Evolutionary conservation across 2,329 filamentous ascomycete species (phyloP), one percentile per base, ranked within the genome.

Genomic region (Emmonsiellopsis sp.): DNA sequence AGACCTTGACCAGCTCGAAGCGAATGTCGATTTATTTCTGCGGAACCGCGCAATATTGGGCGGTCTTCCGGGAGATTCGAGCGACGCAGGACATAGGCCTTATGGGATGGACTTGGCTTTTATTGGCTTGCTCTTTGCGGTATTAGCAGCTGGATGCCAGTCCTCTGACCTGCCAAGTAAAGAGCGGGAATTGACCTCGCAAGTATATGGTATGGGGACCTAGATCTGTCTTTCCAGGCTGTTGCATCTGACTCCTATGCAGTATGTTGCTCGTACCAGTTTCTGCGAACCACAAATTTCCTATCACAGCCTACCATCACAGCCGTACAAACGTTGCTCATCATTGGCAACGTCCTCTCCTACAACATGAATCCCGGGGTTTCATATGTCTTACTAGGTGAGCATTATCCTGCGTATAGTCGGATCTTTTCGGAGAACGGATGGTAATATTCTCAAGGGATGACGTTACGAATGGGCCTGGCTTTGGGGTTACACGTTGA

Each of bases 341-440:
- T 84, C 10, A 80, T 84, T 33, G 79, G 80, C 48, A 83, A 83
- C 59, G 81, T 81, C 27, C 71, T 82, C 33, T 80, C 79, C 1
- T 81, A 82, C 62, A 82, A 81, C 57, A 82, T 82, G 79, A 84
- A 84, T 55, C 81, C 81, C 7, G 81, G 81, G 2, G 81, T 82
- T 14, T 79, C 81, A 4, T 84, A 83, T 72, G 79, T 81, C 31
- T 64, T 84, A 11, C 76, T 81, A 45, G 78, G 74, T 72, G 58
- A 56, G 66, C 60, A 17, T 13, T 2, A 14, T 17, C 7, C 14
- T 45, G 2, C 31, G 36, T 42, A n/a, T 39, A 53, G 31, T 13
- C 2, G 33, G 8, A 5, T 49, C 21, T 7, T 6, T 9, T 43
- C 42, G 27, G 27, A 34, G 8, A 6, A 47, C 54, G 58, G 53